Evolutionary conservation across 257 asterid genomes (phyloP), one percentile per base, ranked within the genome.

Genomic region (Thymus mandschuricus): DNA sequence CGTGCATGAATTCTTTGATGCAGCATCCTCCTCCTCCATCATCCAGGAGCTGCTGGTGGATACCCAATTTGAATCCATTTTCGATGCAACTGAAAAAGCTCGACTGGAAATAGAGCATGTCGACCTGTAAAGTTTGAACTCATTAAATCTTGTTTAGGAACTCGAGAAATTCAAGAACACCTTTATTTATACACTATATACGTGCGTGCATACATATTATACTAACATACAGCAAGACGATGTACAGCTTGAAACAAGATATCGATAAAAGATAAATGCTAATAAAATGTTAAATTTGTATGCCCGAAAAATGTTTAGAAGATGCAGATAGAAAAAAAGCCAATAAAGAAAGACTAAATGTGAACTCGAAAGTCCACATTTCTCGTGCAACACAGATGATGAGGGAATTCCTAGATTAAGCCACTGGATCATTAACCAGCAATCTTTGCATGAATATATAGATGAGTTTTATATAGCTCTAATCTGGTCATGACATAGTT

Each of bases 31-130:
- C 40, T 64, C 80, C 44, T 76, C 85, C 79, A 69, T 76, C 59
- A 44, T 3, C 79, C 72, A 64, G 9, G 71, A 68, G 77, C 62
- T 60, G 70, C 79, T 76, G 67, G 41, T 60, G 72, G 69, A 57
- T 69, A 80, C 62, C 76, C 56, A 46, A 43, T 79, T 55, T 43
- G 74, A 57, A 64, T 76, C 70, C 85, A 83, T 83, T 73, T 35
- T 67, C 46, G 13, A 75, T 76, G 76, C 63, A 79, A 72, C 82
- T 64, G 69, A 49, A 62, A 66, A 80, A 77, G 29, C 29, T 60
- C 64, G 57, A 72, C 54, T 66, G 34, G 27, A 68, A 64, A 60
- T 68, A 56, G 63, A 73, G 69, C 38, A 29, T 45, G 46, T 33
- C 51, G 52, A 50, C 69, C 5, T 29, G 55, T 55, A 68, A 51